Evolutionary conservation across 1,284 basidiomycete species (phyloP).

Genomic region (Ceraceosorus guamensis): DNA sequence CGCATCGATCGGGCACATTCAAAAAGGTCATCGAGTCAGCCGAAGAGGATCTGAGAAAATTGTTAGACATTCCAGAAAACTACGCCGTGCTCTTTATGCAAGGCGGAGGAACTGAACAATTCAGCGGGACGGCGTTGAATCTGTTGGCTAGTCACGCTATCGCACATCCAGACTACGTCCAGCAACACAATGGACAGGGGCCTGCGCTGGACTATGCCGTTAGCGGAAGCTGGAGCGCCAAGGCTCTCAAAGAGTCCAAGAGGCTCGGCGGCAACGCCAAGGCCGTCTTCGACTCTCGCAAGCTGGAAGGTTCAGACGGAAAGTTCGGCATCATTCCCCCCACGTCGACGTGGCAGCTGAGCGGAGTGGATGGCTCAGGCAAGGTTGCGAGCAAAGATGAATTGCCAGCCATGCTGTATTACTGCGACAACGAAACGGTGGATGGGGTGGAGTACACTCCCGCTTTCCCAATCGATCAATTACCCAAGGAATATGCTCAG

Average conservation of each 20-base stretch:
- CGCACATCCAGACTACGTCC: slow-evolving; percentile 32
- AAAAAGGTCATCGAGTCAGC: slow-evolving; percentile 38
- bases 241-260: slow-evolving; percentile 41
- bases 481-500: slow-evolving; percentile 55
- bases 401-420: slow-evolving; percentile 83
- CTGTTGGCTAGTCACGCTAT: slow-evolving; percentile 39
- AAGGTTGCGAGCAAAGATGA: slow-evolving; percentile 20
- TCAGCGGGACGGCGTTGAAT: slow-evolving; percentile 44
- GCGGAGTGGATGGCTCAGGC: slow-evolving; percentile 30
- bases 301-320: slow-evolving; percentile 16
- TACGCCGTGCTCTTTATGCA: slow-evolving; percentile 44
- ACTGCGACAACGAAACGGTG: slow-evolving; percentile 99
- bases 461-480: slow-evolving; percentile 76
- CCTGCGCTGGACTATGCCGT: slow-evolving; percentile 45
- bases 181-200: slow-evolving; percentile 18
- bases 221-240: slow-evolving; percentile 42
- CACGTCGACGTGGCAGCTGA: slow-evolving; percentile 68
- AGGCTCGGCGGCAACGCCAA: slow-evolving; percentile 34
- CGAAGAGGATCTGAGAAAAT: slow-evolving; percentile 35
- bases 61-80: slow-evolving; percentile 35
- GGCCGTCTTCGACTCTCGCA: slow-evolving; percentile 29
- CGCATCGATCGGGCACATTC: slow-evolving; percentile 43
- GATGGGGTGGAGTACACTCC: slow-evolving; percentile 85
- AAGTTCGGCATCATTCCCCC: slow-evolving; percentile 72
- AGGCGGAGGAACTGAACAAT: slow-evolving; percentile 47